Conservation (phyloP, 2,329 filamentous ascomycete genomes). For the Hymenoscyphus albidus region DNA sequence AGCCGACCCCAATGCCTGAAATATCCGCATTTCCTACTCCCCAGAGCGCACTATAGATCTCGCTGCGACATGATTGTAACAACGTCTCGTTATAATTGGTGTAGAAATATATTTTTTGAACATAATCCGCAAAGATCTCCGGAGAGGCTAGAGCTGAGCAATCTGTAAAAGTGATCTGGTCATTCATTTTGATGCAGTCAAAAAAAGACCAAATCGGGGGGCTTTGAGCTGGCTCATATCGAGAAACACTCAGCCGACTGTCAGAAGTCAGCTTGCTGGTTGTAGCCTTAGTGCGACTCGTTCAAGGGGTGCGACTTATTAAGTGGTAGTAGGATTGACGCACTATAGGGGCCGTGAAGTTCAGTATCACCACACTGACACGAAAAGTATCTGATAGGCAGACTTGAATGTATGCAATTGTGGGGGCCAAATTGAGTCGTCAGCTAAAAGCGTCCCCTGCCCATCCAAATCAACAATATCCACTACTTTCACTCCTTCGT, state of each 20-base stretch:
- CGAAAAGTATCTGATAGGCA: not conserved
- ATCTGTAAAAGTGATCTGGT: not conserved
- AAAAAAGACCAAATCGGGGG: not conserved
- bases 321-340: not conserved
- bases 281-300: not conserved
- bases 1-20: conserved; percentile 16
- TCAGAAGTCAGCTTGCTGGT: not conserved
- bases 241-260: not conserved
- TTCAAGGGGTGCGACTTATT: not conserved
- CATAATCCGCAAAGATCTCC: conserved; percentile 12
- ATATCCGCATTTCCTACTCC: conserved; percentile 18
- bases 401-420: too few species aligned
- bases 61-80: conserved; percentile 11
- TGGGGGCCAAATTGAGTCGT: too few species aligned
- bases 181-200: conserved; percentile 4
- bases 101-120: conserved; percentile 12
- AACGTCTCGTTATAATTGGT: conserved; percentile 11
- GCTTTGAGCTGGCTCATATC: not conserved
- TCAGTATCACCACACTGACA: not conserved
- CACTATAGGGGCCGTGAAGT: not conserved
- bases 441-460: too few species aligned
- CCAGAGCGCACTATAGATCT: conserved; percentile 19
- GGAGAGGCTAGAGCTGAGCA: conserved; percentile 8
- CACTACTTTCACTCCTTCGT: not conserved
- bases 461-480: not conserved